These are phyloP conservation scores for Lachnellula willkommii DNA, from an alignment of 2,329 filamentous ascomycete species.

Conservation along the genomic window DNA sequence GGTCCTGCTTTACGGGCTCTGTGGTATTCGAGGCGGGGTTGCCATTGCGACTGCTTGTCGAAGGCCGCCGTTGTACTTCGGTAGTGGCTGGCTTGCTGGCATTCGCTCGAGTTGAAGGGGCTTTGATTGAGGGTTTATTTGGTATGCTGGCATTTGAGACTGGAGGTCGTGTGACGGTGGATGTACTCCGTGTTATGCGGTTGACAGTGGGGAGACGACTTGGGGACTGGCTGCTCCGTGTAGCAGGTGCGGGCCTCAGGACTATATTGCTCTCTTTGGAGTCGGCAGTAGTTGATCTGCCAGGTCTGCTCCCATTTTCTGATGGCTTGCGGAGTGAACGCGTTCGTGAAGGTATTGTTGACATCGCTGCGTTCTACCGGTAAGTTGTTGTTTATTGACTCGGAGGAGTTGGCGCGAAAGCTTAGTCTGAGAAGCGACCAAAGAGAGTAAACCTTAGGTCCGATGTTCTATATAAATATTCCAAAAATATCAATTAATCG, in stretches of 20 bases:
- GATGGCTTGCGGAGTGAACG: conserved; percentile 25
- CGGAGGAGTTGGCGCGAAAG: not conserved
- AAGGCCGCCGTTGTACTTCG: conserved; percentile 22
- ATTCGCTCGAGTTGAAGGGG: conserved; percentile 21
- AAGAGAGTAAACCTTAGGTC: too few species aligned
- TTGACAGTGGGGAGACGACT: conserved; percentile 29
- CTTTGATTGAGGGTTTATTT: conserved; percentile 24
- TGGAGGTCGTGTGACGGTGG: conserved; percentile 20
- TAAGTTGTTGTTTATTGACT: not conserved
- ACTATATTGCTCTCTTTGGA: conserved; percentile 5
- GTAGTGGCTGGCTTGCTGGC: conserved; percentile 15
- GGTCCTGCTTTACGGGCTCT: conserved; percentile 26
- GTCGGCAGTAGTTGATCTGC: not conserved
- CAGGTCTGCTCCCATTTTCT: conserved; percentile 12
- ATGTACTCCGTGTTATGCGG: conserved; percentile 19
- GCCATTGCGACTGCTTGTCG: conserved; percentile 11
- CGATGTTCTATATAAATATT: too few species aligned
- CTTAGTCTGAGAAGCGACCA: not conserved
- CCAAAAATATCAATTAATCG: too few species aligned
- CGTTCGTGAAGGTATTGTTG: conserved; percentile 22
- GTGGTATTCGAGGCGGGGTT: conserved; percentile 4
- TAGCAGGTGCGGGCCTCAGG: conserved; percentile 1
- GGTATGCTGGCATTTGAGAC: conserved; percentile 18
- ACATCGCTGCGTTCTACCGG: conserved; percentile 12
- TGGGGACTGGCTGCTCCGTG: conserved; percentile 25